phyloP scores from a whole-genome alignment of 768 basidiomycete species.

The Sporobolomyces phaffii region DNA sequence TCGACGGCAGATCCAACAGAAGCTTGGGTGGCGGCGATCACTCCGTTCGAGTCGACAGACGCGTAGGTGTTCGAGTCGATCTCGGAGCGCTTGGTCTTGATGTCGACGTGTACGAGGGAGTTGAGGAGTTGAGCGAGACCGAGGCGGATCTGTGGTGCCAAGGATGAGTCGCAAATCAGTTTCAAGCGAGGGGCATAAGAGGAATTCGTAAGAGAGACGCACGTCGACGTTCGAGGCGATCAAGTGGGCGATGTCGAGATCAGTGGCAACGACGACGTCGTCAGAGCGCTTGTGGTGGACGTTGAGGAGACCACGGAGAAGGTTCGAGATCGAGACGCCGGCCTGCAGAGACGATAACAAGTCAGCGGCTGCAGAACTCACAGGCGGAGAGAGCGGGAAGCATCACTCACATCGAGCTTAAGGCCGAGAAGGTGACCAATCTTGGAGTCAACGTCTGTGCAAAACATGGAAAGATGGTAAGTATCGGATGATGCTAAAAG shows the following conservation, averaged over 20 bases:
- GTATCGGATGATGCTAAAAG: neutral
- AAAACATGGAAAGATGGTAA: neutral
- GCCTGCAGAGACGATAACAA: neutral
- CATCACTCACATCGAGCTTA: neutral
- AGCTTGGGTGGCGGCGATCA: neutral
- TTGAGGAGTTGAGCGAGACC: neutral
- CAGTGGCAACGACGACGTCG: neutral
- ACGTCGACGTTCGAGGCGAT: neutral
- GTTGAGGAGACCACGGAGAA: neutral
- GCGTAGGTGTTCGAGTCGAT: neutral
- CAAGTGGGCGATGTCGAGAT: neutral
- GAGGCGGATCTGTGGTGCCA: neutral
- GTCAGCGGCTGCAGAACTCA: neutral
- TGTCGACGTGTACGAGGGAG: neutral
- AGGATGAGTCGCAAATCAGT: too few species aligned
- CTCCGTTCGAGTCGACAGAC: neutral
- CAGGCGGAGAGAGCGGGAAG: neutral
- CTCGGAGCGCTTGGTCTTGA: constrained; percentile 3
- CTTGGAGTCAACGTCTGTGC: neutral
- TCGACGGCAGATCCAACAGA: neutral
- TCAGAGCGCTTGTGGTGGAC: constrained; percentile 17
- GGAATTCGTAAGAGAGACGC: too few species aligned
- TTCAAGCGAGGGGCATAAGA: too few species aligned
- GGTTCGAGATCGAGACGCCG: neutral
- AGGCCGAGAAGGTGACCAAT: constrained; percentile 5